phyloP scores from a whole-genome alignment of 106 monocot genomes.

The Triglochin maritima region DNA sequence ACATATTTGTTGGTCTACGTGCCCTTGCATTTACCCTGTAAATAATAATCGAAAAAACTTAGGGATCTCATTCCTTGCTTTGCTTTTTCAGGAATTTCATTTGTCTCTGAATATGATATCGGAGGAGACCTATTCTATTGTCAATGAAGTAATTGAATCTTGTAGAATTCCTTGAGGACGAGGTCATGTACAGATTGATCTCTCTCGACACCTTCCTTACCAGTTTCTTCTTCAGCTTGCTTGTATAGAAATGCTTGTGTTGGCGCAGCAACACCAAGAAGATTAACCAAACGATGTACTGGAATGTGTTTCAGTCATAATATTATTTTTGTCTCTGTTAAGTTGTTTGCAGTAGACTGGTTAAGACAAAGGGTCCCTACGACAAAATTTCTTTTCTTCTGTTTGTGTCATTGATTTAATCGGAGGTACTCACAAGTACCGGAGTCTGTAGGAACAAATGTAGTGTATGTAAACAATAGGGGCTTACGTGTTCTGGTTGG shows the following conservation, averaged over 20 bases:
- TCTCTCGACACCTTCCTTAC: background rate
- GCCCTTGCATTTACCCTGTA: background rate
- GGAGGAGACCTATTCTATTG: constrained; percentile 68
- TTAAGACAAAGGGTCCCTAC: background rate
- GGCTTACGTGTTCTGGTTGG: too few relatives aligned
- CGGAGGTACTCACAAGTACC: background rate
- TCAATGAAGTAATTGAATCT: constrained; percentile 73
- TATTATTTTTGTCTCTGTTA: background rate
- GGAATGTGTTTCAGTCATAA: background rate
- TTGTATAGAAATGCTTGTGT: constrained; percentile 3
- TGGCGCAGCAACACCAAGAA: constrained; percentile 2
- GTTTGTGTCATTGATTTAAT: background rate
- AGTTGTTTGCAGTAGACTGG: background rate
- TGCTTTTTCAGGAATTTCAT: constrained; percentile 58
- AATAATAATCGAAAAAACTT: background rate
- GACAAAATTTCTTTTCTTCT: background rate
- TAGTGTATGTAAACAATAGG: too few relatives aligned
- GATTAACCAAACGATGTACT: constrained; percentile 4
- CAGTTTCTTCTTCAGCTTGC: constrained; percentile 2
- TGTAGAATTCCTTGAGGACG: constrained; percentile 37
- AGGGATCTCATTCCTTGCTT: background rate
- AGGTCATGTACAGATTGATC: constrained; percentile 47
- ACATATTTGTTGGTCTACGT: background rate
- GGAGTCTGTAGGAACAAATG: too few relatives aligned
- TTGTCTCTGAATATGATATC: constrained; percentile 77